Evolutionary conservation across 208 protist genomes (phyloP).

Genomic region (Leishmania turanica): DNA sequence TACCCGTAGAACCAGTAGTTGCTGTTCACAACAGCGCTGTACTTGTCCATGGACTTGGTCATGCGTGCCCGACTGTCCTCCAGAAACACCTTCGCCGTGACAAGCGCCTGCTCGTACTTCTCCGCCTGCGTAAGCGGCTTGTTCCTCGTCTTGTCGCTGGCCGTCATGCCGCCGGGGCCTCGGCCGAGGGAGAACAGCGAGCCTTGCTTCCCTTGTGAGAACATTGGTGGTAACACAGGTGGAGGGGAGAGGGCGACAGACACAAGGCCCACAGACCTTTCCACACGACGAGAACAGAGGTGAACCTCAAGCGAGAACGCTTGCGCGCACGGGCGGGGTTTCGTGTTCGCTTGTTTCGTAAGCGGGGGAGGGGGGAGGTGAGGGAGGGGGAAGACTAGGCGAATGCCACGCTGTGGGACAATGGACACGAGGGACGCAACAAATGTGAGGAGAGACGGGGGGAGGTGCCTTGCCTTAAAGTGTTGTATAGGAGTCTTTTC

Average conservation of each 20-base stretch:
- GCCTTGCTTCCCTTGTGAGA: constrained; percentile 31
- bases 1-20: constrained; percentile 90
- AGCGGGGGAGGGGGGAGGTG: no score
- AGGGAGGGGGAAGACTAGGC: neutral
- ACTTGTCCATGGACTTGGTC: constrained; percentile 53
- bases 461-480: neutral
- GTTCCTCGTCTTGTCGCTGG: constrained; percentile 22
- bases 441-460: neutral
- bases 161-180: neutral
- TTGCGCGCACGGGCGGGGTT: no score
- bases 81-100: constrained; percentile 75
- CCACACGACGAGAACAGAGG: neutral
- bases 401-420: neutral
- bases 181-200: constrained; percentile 4
- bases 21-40: constrained; percentile 66
- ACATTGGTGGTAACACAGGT: constrained; percentile 25
- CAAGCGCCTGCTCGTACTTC: constrained; percentile 69
- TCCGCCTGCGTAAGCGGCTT: constrained; percentile 60
- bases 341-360: neutral
- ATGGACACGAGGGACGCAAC: neutral
- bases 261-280: neutral
- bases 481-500: neutral
- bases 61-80: constrained; percentile 69
- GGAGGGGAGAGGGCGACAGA: neutral
- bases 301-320: neutral